Percentiles rank a stretch among this genome's conserved stretches.
Evolutionary conservation across 2,329 filamentous ascomycete genomes (phyloP).

Genomic region (Paracamarosporium sp.): DNA sequence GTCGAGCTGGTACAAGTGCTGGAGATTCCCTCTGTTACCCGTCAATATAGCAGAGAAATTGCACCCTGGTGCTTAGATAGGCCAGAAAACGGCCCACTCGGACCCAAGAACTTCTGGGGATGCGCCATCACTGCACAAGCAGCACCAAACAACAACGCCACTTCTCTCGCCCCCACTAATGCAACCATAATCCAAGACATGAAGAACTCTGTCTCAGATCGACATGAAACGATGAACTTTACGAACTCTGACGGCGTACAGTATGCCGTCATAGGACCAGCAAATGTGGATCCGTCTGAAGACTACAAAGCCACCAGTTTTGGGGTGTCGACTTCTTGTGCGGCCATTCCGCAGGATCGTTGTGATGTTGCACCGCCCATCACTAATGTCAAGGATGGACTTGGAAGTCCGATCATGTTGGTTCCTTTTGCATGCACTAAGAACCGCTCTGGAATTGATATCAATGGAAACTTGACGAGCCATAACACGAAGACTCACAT

Average conservation of each 20-base stretch:
- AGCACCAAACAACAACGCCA: constrained; percentile 4
- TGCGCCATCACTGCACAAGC: constrained; percentile 12
- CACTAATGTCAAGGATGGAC: constrained; percentile 1
- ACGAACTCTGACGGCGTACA: constrained; percentile 9
- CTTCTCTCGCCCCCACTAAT: constrained; percentile 12
- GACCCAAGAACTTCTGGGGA: constrained; percentile 15
- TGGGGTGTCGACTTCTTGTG: constrained; percentile 19
- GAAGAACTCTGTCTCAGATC: constrained; percentile 5
- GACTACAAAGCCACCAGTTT: constrained; percentile 20
- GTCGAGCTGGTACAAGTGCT: constrained; percentile 11
- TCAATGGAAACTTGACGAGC: constrained; percentile 15
- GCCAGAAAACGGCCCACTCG: constrained; percentile 2
- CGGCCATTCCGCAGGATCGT: constrained; percentile 10
- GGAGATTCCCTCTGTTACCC: not conserved
- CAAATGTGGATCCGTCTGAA: not conserved
- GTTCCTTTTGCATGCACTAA: constrained; percentile 19
- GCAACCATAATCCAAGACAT: constrained; percentile 11
- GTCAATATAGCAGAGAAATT: constrained; percentile 13
- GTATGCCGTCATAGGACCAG: constrained; percentile 17
- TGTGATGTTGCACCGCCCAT: constrained; percentile 8
- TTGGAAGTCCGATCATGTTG: constrained; percentile 3
- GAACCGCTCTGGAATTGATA: constrained; percentile 11
- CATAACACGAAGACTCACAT: constrained; percentile 8
- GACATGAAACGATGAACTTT: constrained; percentile 14
- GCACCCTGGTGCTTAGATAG: constrained; percentile 21